A percentile compares a stretch with the other conserved stretches of the same genome.
Evolutionary conservation across 2,329 filamentous ascomycete species (phyloP).

Genomic region (Aspergillus intermedius): DNA sequence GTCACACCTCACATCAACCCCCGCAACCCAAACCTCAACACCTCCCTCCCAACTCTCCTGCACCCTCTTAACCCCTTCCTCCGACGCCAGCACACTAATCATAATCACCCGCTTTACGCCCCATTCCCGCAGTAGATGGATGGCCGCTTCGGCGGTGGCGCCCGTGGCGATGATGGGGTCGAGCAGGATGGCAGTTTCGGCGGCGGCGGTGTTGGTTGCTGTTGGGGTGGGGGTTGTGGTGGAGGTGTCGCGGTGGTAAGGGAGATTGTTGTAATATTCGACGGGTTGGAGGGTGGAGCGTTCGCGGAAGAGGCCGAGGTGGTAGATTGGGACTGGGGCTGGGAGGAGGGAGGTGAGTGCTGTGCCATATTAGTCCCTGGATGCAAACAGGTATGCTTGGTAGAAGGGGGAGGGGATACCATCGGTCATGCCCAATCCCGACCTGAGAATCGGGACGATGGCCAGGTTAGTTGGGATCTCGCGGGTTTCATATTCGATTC

Average conservation of each 20-base stretch:
- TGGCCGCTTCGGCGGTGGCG: slow-evolving; percentile 80
- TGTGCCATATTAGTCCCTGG: slow-evolving; percentile 23
- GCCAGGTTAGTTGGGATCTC: slow-evolving; percentile 63
- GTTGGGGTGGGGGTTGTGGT: slow-evolving; percentile 21
- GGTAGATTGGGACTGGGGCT: slow-evolving; percentile 72
- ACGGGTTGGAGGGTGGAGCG: slow-evolving; percentile 79
- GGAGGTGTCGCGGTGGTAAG: slow-evolving; percentile 48
- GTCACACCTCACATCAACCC: slow-evolving; percentile 65
- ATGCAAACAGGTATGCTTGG: slow-evolving; percentile 4
- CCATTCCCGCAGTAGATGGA: slow-evolving; percentile 85
- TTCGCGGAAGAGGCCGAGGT: slow-evolving; percentile 91
- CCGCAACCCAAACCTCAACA: slow-evolving; percentile 67
- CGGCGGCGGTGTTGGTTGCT: slow-evolving; percentile 33
- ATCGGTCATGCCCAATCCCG: slow-evolving; percentile 85
- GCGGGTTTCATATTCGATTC: slow-evolving; percentile 64
- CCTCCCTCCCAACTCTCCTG: slow-evolving; percentile 66
- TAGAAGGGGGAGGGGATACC: slow-evolving; percentile 40
- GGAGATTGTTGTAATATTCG: slow-evolving; percentile 97
- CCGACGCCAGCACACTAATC: slow-evolving; percentile 66
- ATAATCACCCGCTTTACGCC: slow-evolving; percentile 77
- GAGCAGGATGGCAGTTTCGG: slow-evolving; percentile 70
- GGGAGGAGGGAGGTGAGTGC: slow-evolving; percentile 80
- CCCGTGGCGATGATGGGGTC: slow-evolving; percentile 94
- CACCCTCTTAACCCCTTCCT: slow-evolving; percentile 62
- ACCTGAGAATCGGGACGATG: slow-evolving; percentile 86